A percentile compares a stretch with the other conserved stretches of the same genome.
phyloP scores from a whole-genome alignment of 306 rosid species.

The Prunus mongolica region DNA sequence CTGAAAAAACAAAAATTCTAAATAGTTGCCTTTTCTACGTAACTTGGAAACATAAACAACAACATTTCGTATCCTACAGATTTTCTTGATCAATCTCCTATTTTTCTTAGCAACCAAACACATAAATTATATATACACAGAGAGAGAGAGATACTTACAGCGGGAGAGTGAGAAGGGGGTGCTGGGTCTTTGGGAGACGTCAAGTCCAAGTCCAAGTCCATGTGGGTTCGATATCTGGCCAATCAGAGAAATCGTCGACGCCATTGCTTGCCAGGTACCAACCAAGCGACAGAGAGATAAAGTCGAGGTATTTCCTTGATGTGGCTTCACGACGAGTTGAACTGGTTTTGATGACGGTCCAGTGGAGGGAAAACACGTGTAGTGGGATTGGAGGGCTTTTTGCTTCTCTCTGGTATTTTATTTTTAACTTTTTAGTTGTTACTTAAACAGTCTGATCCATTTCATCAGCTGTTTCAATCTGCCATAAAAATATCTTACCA shows the following conservation, averaged over 20 bases:
- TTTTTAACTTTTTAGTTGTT: no score
- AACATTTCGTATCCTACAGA: no score
- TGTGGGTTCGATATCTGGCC: constrained; percentile 20
- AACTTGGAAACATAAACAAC: no score
- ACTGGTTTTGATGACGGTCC: background rate
- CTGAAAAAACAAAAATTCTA: no score
- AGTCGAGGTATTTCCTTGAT: no score
- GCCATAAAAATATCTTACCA: no score
- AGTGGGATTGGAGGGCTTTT: background rate
- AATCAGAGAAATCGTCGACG: constrained; percentile 47
- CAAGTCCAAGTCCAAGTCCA: constrained; percentile 41
- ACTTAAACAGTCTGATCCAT: no score
- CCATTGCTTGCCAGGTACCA: constrained; percentile 31
- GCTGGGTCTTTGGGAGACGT: constrained; percentile 30
- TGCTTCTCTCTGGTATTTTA: background rate
- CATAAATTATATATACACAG: background rate
- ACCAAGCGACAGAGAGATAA: background rate
- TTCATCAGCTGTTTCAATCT: no score
- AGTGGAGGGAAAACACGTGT: background rate
- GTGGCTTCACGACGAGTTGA: background rate
- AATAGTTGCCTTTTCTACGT: no score
- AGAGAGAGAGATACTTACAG: constrained; percentile 34
- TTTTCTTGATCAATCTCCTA: background rate
- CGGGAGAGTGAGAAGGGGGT: constrained; percentile 31
- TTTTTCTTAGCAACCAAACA: constrained; percentile 18